Evolutionary conservation across 2,329 filamentous ascomycete species (phyloP).

Genomic region (Daldinia sp.): DNA sequence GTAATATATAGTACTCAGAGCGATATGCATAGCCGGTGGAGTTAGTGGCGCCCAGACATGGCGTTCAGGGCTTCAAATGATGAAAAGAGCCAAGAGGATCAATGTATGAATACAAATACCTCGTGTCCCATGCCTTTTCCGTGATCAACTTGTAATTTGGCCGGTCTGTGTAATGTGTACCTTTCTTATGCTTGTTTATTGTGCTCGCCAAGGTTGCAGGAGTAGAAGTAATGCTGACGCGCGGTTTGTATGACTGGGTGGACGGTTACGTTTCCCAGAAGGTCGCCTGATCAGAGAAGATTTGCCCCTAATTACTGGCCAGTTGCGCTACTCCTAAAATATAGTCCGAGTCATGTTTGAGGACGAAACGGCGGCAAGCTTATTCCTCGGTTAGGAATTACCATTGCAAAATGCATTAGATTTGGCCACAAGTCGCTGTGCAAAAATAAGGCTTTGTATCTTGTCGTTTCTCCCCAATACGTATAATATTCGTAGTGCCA

Average conservation of each 20-base stretch:
- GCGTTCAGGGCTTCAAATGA: constrained; percentile 13
- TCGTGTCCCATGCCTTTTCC: not conserved
- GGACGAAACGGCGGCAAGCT: not conserved
- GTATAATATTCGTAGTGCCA: not conserved
- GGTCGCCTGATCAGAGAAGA: not conserved
- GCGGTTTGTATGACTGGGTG: not conserved
- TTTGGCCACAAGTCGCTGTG: not conserved
- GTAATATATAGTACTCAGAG: constrained; percentile 38
- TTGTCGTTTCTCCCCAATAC: not conserved
- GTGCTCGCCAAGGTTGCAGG: not conserved
- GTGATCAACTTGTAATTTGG: constrained; percentile 3
- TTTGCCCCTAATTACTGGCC: not conserved
- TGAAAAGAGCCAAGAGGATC: constrained; percentile 23
- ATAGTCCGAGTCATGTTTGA: not conserved
- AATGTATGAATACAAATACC: constrained; percentile 22
- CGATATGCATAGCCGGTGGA: constrained; percentile 41
- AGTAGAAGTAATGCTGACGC: not conserved
- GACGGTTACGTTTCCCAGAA: not conserved
- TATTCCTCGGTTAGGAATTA: not conserved
- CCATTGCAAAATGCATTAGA: not conserved
- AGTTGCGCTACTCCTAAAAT: not conserved
- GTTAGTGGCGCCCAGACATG: constrained; percentile 29
- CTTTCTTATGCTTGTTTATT: not conserved
- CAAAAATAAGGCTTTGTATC: not conserved
- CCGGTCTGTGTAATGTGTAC: not conserved